These are phyloP conservation scores for Lachancea sp. DNA, from an alignment of 805 yeast species.

Conservation along the genomic window DNA sequence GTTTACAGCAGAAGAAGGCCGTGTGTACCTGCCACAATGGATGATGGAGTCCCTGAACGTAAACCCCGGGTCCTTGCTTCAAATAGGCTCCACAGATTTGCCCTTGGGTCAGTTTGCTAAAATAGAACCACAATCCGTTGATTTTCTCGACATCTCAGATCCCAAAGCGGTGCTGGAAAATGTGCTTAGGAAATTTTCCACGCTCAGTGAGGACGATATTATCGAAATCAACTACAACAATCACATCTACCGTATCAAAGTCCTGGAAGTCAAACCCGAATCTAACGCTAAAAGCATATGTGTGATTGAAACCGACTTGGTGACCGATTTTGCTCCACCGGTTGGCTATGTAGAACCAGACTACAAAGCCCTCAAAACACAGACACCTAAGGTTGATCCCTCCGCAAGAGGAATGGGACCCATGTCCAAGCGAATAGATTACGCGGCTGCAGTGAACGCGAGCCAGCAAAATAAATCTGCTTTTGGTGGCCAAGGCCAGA, in stretches of 20 bases:
- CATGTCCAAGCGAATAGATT: constrained; percentile 63
- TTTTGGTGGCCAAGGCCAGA: constrained; percentile 62
- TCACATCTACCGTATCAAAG: constrained; percentile 68
- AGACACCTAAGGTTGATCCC: constrained; percentile 27
- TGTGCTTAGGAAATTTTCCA: constrained; percentile 82
- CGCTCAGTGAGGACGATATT: constrained; percentile 76
- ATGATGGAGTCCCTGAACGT: constrained; percentile 75
- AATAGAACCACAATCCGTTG: constrained; percentile 91
- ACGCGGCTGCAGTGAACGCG: constrained; percentile 49
- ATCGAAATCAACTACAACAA: constrained; percentile 83
- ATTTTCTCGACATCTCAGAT: constrained; percentile 86
- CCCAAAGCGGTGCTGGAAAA: constrained; percentile 96
- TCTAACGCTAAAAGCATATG: constrained; percentile 62
- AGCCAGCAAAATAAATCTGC: constrained; percentile 28
- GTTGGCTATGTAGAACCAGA: constrained; percentile 97
- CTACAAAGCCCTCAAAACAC: constrained; percentile 35
- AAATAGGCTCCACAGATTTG: constrained; percentile 68
- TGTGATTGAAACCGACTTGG: constrained; percentile 93
- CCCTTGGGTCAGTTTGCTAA: constrained; percentile 86
- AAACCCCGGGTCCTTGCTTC: constrained; percentile 74
- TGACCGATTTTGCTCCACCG: constrained; percentile 97
- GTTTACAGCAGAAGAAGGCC: constrained; percentile 95
- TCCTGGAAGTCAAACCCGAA: constrained; percentile 82
- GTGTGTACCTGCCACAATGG: constrained; percentile 94
- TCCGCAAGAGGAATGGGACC: constrained; percentile 47